Percentiles rank a stretch among this genome's conserved stretches.
These are phyloP conservation scores for Penicillium malachiteum DNA, from an alignment of 495 filamentous ascomycete genomes.

Conservation along the genomic window DNA sequence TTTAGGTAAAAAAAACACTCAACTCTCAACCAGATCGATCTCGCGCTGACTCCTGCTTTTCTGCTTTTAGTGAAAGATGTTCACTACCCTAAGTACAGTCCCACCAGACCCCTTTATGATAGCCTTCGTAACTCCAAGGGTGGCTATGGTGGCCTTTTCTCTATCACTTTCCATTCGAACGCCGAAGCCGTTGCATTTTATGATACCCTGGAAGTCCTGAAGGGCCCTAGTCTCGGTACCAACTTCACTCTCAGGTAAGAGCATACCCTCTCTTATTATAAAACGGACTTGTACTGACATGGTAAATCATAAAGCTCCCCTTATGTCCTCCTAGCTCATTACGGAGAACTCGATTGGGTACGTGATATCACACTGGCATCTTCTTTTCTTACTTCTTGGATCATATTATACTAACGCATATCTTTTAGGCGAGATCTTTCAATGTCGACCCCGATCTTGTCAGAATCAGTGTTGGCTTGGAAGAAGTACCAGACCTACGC, in stretches of 20 bases:
- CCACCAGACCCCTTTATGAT: constrained; percentile 72
- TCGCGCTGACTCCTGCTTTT: constrained; percentile 13
- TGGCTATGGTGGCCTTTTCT: constrained; percentile 89
- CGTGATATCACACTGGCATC: constrained; percentile 19
- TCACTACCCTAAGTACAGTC: constrained; percentile 80
- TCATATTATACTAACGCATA: constrained; percentile 6
- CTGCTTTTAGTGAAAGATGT: constrained; percentile 65
- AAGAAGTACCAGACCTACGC: constrained; percentile 66
- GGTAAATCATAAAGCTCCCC: constrained; percentile 57
- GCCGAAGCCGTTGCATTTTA: constrained; percentile 77
- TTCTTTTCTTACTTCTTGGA: not conserved
- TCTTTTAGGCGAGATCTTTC: constrained; percentile 63
- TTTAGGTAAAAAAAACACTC: constrained; percentile 37
- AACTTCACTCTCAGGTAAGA: constrained; percentile 83
- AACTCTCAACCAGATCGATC: not conserved
- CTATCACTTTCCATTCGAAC: constrained; percentile 71
- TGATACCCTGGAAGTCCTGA: constrained; percentile 81
- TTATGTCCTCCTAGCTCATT: constrained; percentile 90
- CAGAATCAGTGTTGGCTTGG: constrained; percentile 86
- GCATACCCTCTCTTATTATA: not conserved
- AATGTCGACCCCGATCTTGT: constrained; percentile 77
- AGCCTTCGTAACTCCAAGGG: constrained; percentile 69
- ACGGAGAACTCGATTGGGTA: constrained; percentile 86
- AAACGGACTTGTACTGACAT: not conserved
- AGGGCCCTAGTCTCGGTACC: constrained; percentile 92